Base-by-base conservation (phyloP, 441 rosid species). In the Eutrema salsugineum region DNA sequence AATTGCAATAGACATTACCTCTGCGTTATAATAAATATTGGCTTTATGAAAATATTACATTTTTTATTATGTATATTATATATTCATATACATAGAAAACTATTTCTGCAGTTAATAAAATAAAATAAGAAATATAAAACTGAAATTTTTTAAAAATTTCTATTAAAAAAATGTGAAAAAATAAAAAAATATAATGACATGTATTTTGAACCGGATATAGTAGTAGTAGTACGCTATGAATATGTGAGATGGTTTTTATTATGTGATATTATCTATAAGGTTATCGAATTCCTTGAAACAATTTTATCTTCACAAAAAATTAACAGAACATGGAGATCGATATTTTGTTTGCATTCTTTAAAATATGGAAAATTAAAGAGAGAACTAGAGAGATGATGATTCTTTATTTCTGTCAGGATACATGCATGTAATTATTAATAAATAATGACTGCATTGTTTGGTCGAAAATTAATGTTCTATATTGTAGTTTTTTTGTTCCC, bases 371-470 rank as follows among this genome's bases (percentile, higher is more conserved):
- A 55, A 9, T 5, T 6, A 36, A 2, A 8, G 48, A 66, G 27
- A 24, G 27, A 24, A 24, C 27, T n/a, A n/a, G 39, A 59, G 20
- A 27, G 70, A 27, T 61, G 74, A 62, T 17, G n/a, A n/a, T n/a
- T n/a, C n/a, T 8, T 36, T 44, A 36, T 46, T 54, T 36, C 69
- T 75, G 70, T 68, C 70, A 38, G 65, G 59, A 38, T 68, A 46
- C 70, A 62, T 54, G 74, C 70, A 68, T 68, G 57, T 44, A 35
- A 5, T 16, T 40, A 59, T 38, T 56, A 73, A 33, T 43, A 51
- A 57, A 46, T 65, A 24, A 24, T 24, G 27, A 24, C 27, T 24
- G 27, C 27, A 2, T 20, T 24, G 0, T 24, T 24, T 2, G 4
- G 4, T 24, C 27, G 27, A 24, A 24, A 48, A 55, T n/a, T 46